Conservation (phyloP, 345 rosid species). For the Salix brachista region DNA sequence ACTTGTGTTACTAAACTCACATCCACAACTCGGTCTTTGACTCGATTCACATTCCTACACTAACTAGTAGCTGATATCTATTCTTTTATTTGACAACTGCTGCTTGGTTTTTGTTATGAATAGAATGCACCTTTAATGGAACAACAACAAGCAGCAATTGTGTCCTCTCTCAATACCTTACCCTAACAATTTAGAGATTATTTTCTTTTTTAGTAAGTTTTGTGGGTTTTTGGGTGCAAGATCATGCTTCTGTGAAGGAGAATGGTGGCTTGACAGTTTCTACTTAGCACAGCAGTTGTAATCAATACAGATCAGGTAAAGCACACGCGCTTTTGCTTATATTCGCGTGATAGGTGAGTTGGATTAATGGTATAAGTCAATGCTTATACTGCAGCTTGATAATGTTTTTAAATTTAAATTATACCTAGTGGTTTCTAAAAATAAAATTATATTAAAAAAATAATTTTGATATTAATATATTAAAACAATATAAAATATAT, state of each 20-base stretch:
- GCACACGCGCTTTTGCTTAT: neutral
- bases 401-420: neutral
- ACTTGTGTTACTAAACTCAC: neutral
- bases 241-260: slow-evolving; percentile 52
- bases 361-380: neutral
- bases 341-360: neutral
- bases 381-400: neutral
- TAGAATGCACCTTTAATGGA: slow-evolving; percentile 82
- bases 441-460: no score
- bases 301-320: slow-evolving; percentile 78
- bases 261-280: slow-evolving; percentile 50
- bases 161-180: slow-evolving; percentile 67
- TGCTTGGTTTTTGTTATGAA: slow-evolving; percentile 7
- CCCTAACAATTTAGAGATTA: slow-evolving; percentile 59
- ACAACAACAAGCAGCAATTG: slow-evolving; percentile 73
- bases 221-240: slow-evolving; percentile 48
- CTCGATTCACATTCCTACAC: neutral
- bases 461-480: no score
- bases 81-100: neutral
- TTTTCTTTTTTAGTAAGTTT: neutral
- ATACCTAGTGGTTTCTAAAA: slow-evolving; percentile 3
- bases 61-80: neutral
- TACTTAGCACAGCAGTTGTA: slow-evolving; percentile 45
- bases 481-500: no score
- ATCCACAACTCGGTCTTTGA: neutral